These are phyloP conservation scores for Botryotinia convoluta DNA, from an alignment of 2,329 filamentous ascomycete species.

Conservation along the genomic window DNA sequence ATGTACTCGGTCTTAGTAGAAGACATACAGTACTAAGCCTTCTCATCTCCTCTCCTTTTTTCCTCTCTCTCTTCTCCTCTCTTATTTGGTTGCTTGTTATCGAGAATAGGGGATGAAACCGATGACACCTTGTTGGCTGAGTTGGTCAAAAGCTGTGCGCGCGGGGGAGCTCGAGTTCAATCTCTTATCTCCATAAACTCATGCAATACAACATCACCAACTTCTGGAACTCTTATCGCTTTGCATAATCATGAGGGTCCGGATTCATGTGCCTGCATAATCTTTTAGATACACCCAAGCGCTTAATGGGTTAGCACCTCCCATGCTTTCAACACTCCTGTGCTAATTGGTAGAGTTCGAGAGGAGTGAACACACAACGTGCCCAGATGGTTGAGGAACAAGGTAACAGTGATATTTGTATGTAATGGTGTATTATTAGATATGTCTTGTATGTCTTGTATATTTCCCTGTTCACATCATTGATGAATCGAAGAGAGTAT, in stretches of 20 bases:
- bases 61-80: neutral
- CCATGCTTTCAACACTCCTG: neutral
- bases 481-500: neutral
- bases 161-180: neutral
- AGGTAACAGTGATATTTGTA: neutral
- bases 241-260: constrained; percentile 10
- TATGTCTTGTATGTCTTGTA: neutral
- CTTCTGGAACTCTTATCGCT: constrained; percentile 10
- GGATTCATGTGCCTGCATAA: constrained; percentile 15
- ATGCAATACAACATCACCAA: neutral
- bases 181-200: constrained; percentile 2
- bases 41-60: neutral
- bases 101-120: constrained; percentile 9
- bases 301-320: neutral
- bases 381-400: neutral
- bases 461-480: neutral
- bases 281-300: neutral
- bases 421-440: neutral
- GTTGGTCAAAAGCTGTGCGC: constrained; percentile 8
- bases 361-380: neutral
- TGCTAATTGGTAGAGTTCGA: neutral
- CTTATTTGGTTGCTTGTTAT: neutral
- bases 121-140: neutral
- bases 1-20: neutral
- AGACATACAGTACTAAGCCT: neutral